phyloP scores from a whole-genome alignment of 2,329 filamentous ascomycete species.

The Eutypella sp. region DNA sequence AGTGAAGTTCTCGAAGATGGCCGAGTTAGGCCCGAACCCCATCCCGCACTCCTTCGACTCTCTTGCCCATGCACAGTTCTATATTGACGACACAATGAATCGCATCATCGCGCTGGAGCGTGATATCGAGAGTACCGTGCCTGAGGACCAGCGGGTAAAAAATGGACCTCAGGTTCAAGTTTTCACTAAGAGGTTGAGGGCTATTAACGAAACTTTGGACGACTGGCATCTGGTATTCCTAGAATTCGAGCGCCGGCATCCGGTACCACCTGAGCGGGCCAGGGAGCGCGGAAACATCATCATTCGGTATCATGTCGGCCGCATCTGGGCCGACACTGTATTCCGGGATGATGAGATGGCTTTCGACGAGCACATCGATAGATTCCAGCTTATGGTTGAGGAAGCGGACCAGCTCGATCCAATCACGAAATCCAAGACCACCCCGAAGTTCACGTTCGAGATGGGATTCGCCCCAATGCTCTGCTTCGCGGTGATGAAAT shows the following conservation, averaged over 20 bases:
- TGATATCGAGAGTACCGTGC: conserved; percentile 22
- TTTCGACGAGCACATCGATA: conserved; percentile 27
- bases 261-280: background rate
- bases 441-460: conserved; percentile 34
- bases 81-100: conserved; percentile 23
- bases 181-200: conserved; percentile 17
- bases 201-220: conserved; percentile 17
- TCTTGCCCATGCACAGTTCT: conserved; percentile 24
- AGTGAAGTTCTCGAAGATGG: conserved; percentile 19
- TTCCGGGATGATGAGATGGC: conserved; percentile 26
- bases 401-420: conserved; percentile 16
- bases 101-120: conserved; percentile 27
- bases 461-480: conserved; percentile 34
- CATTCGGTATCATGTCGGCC: conserved; percentile 26
- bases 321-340: conserved; percentile 28
- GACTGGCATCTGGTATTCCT: conserved; percentile 26
- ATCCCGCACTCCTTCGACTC: conserved; percentile 15
- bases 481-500: conserved; percentile 33
- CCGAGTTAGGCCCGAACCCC: conserved; percentile 14
- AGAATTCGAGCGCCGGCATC: conserved; percentile 5
- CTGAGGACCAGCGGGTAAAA: conserved; percentile 7
- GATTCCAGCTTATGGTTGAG: conserved; percentile 27
- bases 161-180: conserved; percentile 10
- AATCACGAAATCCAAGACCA: background rate
- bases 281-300: conserved; percentile 18